These are phyloP conservation scores for Orychophragmus violaceus DNA, from an alignment of 345 rosid species.

Conservation along the genomic window DNA sequence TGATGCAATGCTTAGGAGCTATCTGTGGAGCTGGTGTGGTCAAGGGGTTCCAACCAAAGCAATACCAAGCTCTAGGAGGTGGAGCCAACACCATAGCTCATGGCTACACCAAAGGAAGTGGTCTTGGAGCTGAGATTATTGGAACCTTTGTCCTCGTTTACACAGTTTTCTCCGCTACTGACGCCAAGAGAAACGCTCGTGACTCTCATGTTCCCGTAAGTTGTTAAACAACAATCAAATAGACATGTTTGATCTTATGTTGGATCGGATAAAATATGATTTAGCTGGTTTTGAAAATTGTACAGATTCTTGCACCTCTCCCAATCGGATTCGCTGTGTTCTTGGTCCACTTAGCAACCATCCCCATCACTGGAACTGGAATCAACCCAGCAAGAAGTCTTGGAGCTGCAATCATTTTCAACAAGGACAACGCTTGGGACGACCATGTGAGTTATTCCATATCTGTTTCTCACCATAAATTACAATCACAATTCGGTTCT, in stretches of 20 bases:
- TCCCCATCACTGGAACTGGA: constrained; percentile 46
- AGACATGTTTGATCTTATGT: neutral
- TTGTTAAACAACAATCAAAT: neutral
- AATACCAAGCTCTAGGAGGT: constrained; percentile 37
- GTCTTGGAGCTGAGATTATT: constrained; percentile 45
- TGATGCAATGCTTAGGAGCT: constrained; percentile 44
- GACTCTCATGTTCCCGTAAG: constrained; percentile 56
- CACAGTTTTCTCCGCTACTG: constrained; percentile 48
- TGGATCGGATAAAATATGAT: neutral
- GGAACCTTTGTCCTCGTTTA: constrained; percentile 43
- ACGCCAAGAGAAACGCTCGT: constrained; percentile 50
- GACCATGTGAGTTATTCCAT: constrained; percentile 41
- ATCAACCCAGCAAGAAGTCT: constrained; percentile 54
- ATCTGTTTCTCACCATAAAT: neutral
- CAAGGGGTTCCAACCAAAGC: constrained; percentile 37
- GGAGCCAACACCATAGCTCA: constrained; percentile 40
- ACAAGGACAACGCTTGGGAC: constrained; percentile 45
- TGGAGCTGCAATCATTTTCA: constrained; percentile 43
- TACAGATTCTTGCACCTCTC: constrained; percentile 42
- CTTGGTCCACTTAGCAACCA: constrained; percentile 50
- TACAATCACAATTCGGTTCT: neutral
- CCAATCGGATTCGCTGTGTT: constrained; percentile 52
- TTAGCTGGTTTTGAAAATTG: neutral
- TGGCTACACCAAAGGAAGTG: constrained; percentile 50
- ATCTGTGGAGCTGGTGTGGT: constrained; percentile 52